Evolutionary conservation across 176 grass and related monocot genomes (phyloP), one percentile per base, ranked within the genome.

Genomic region (Aegilops bicornis): DNA sequence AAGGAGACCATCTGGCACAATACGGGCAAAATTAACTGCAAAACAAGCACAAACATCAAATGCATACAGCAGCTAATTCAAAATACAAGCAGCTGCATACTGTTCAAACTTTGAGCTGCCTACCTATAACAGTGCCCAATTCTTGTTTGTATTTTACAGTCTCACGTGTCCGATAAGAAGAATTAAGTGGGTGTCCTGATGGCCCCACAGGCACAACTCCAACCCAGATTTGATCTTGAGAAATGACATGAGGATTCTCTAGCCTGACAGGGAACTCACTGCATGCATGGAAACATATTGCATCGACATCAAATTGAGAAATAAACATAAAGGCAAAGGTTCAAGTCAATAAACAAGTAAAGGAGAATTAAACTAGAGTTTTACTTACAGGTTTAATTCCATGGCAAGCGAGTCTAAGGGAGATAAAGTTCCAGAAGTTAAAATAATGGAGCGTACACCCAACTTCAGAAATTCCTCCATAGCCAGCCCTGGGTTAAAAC

Each of bases 191-290:
- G 80, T 98, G 89, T 78, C 92, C 89, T 84, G 93, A 96, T 80
- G 96, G 96, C 24, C 96, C 96, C 64, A 90, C 86, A 88, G 93
- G 88, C 85, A 96, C 82, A 89, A 96, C 90, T 84, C 96, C 96
- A 78, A 91, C 93, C 90, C 93, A 96, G 42, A 98, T 89, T 91
- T 98, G 96, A 73, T 98, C 85, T 67, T 88, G 37, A 82, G 90
- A 89, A 94, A 98, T 98, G 66, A 98, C 96, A 87, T 96, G 96
- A 58, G 92, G 96, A 79, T 98, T 98, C 88, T 98, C 96, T 81
- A 98, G 84, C 89, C 96, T 96, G 73, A 98, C 68, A 84, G 93
- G 96, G 84, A 98, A 98, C 74, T 98, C 92, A 75, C 96, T 98
- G 75, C 32, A 77, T 76, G 71, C 77, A 93, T 62, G 47, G 56